These are phyloP conservation scores for Excoecaria agallocha DNA, from an alignment of 345 rosid species.

Conservation along the genomic window DNA sequence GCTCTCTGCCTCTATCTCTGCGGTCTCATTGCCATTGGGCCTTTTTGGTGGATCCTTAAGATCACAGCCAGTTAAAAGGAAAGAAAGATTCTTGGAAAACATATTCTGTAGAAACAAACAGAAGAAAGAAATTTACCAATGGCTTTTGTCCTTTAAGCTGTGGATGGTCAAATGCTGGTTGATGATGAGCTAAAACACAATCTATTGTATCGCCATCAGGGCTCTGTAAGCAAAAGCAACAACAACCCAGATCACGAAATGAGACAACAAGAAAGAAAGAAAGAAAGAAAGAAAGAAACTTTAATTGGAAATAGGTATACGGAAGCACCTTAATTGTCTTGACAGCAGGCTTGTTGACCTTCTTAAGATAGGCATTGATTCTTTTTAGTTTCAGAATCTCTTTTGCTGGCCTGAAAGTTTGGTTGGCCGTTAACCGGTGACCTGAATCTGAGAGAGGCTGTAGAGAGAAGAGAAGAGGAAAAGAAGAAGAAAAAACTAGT, in stretches of 20 bases:
- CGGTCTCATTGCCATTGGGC: constrained; percentile 24
- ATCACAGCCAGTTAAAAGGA: neutral
- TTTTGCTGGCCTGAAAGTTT: constrained; percentile 25
- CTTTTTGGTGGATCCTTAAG: constrained; percentile 30
- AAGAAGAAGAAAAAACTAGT: constrained; percentile 34
- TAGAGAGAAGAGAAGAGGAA: constrained; percentile 37
- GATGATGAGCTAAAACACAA: constrained; percentile 35
- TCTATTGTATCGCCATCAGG: constrained; percentile 35
- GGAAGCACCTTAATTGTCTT: constrained; percentile 32
- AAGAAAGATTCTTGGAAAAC: neutral
- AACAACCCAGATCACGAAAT: constrained; percentile 11
- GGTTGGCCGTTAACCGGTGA: constrained; percentile 25
- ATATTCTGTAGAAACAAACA: neutral
- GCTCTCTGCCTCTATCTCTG: constrained; percentile 9
- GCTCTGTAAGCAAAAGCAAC: constrained; percentile 22
- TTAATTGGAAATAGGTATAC: neutral
- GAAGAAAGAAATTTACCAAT: constrained; percentile 15
- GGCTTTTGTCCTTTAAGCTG: constrained; percentile 28
- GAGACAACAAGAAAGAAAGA: neutral
- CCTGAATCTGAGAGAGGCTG: constrained; percentile 40
- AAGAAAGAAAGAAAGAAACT: neutral
- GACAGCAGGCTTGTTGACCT: constrained; percentile 32
- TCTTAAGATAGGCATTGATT: constrained; percentile 29
- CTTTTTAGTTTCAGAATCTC: constrained; percentile 19
- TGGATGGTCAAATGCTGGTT: constrained; percentile 41